Conservation (phyloP, 148 eudicot genomes). For the Camellia japonica region DNA sequence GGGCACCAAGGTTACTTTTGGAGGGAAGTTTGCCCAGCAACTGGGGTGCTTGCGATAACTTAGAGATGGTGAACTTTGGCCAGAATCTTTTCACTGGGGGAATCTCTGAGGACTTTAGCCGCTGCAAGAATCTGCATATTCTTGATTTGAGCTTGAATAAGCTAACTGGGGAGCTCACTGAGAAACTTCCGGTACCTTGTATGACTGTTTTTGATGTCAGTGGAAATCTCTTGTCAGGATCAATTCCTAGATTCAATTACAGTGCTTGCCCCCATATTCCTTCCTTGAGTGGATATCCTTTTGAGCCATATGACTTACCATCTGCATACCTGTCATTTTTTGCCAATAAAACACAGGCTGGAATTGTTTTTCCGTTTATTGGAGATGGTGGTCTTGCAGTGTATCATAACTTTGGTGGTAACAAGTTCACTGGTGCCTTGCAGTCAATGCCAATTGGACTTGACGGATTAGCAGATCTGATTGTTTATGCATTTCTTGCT, state of each 20-base stretch:
- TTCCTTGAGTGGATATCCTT: slow-evolving; percentile 3
- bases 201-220: slow-evolving; percentile 48
- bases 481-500: slow-evolving; percentile 52
- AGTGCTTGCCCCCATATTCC: slow-evolving; percentile 24
- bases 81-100: slow-evolving; percentile 39
- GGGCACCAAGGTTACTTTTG: slow-evolving; percentile 48
- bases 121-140: slow-evolving; percentile 41
- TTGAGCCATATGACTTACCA: slow-evolving; percentile 26
- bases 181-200: slow-evolving; percentile 39
- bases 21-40: slow-evolving; percentile 34
- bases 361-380: slow-evolving; percentile 11
- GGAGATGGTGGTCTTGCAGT: slow-evolving; percentile 22
- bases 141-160: slow-evolving; percentile 48
- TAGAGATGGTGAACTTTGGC: slow-evolving; percentile 49
- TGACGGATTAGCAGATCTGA: slow-evolving; percentile 21
- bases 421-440: slow-evolving; percentile 40
- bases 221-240: slow-evolving; percentile 39
- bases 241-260: slow-evolving; percentile 40
- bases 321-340: slow-evolving; percentile 36
- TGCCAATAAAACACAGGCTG: slow-evolving; percentile 17
- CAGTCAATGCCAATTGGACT: slow-evolving; percentile 38
- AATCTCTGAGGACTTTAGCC: slow-evolving; percentile 29
- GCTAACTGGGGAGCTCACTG: slow-evolving; percentile 38
- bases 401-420: slow-evolving; percentile 44
- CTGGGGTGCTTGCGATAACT: slow-evolving; percentile 44